These are phyloP conservation scores for Rhododendron mucronatum DNA, from an alignment of 148 eudicot genomes.

Conservation along the genomic window DNA sequence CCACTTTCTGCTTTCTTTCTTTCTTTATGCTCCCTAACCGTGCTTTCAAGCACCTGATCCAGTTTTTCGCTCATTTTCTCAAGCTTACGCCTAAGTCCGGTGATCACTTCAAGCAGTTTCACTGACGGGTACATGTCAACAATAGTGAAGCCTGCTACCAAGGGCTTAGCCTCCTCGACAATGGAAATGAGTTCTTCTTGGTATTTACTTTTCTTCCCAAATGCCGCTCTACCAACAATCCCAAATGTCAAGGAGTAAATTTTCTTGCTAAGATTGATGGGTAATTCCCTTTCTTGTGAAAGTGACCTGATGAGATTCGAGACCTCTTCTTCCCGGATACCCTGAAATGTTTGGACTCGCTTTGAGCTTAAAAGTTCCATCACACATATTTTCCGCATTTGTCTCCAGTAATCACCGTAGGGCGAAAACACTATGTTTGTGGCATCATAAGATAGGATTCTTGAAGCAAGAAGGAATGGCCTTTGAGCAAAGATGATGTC, in stretches of 20 bases:
- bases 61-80: not conserved
- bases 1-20: not conserved
- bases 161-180: not conserved
- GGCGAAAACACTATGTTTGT: not conserved
- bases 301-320: not conserved
- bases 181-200: slow-evolving; percentile 16
- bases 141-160: slow-evolving; percentile 15
- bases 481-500: slow-evolving; percentile 5
- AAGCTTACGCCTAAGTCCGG: slow-evolving; percentile 6
- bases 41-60: slow-evolving; percentile 16
- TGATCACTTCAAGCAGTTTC: slow-evolving; percentile 11
- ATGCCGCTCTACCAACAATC: not conserved
- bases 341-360: not conserved
- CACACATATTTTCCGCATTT: not conserved
- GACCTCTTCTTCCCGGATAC: slow-evolving; percentile 10
- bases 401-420: slow-evolving; percentile 1
- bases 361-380: not conserved
- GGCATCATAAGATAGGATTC: not conserved
- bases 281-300: not conserved
- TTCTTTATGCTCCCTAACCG: slow-evolving; percentile 14
- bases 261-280: not conserved
- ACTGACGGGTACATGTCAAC: slow-evolving; percentile 27
- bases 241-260: not conserved
- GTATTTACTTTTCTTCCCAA: slow-evolving; percentile 8
- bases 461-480: not conserved